Conservation (phyloP, 1,139 yeast species). For the Yamadazyma dushanensis region DNA sequence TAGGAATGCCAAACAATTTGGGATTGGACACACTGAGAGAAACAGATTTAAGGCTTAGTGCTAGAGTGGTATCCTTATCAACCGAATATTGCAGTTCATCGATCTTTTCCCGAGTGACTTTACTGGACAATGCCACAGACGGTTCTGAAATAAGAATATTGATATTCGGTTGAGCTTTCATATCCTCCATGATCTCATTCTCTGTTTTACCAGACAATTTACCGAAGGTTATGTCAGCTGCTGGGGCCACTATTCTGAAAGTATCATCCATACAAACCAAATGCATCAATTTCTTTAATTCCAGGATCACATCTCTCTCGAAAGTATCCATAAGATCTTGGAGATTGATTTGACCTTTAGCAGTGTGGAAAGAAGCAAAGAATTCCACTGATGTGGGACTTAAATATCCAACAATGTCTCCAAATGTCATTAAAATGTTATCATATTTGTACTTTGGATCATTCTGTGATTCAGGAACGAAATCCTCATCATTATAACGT, state of each 20-base stretch:
- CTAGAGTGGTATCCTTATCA: constrained; percentile 20
- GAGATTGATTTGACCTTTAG: constrained; percentile 38
- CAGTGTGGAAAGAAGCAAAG: constrained; percentile 31
- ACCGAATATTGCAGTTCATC: constrained; percentile 8
- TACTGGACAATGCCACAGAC: constrained; percentile 34
- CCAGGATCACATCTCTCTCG: constrained; percentile 58
- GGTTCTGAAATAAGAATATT: constrained; percentile 35
- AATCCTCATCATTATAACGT: constrained; percentile 44
- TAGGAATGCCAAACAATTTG: constrained; percentile 22
- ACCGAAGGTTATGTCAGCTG: constrained; percentile 48
- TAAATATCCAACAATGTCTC: constrained; percentile 36
- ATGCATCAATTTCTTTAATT: constrained; percentile 36
- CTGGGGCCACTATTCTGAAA: constrained; percentile 53
- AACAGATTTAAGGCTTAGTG: constrained; percentile 35
- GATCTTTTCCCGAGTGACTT: constrained; percentile 12
- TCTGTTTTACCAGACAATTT: constrained; percentile 22
- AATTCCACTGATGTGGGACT: constrained; percentile 37
- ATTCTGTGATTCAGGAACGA: constrained; percentile 39
- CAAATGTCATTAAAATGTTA: constrained; percentile 54
- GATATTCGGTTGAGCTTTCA: constrained; percentile 22
- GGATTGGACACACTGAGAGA: constrained; percentile 26
- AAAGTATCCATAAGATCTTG: constrained; percentile 59
- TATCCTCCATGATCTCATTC: constrained; percentile 17
- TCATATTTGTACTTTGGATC: constrained; percentile 54
- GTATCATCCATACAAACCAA: constrained; percentile 43